Conservation (phyloP, 2,329 filamentous ascomycete species). For the Phoma sp. region DNA sequence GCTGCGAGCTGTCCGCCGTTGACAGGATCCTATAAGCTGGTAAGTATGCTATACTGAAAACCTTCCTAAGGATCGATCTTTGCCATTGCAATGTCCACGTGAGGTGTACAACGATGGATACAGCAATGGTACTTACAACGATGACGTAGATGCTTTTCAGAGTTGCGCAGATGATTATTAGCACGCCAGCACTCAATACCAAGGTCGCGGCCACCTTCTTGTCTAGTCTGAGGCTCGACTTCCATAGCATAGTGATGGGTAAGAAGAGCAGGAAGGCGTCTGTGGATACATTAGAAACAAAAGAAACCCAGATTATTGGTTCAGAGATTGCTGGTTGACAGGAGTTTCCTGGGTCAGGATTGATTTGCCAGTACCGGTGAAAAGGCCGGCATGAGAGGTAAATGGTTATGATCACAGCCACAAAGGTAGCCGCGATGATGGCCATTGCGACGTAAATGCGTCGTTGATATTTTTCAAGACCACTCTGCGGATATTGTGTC, state of each 20-base stretch:
- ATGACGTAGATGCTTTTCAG: constrained; percentile 61
- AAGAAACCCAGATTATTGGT: constrained; percentile 30
- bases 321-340: constrained; percentile 21
- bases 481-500: constrained; percentile 6
- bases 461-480: constrained; percentile 14
- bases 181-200: constrained; percentile 63
- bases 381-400: constrained; percentile 62
- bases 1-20: constrained; percentile 52
- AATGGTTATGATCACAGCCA: constrained; percentile 58
- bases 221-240: constrained; percentile 53
- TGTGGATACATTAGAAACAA: constrained; percentile 59
- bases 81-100: no score
- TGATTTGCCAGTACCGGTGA: constrained; percentile 64
- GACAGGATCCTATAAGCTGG: constrained; percentile 36
- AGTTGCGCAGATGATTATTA: constrained; percentile 63
- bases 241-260: constrained; percentile 63
- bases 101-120: not conserved
- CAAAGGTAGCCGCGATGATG: constrained; percentile 57
- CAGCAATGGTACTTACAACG: constrained; percentile 24
- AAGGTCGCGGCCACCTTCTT: constrained; percentile 62
- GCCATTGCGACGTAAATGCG: constrained; percentile 57
- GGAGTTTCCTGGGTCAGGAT: constrained; percentile 59
- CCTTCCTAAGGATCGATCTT: no score
- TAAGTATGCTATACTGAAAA: not conserved
- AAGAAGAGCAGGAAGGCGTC: constrained; percentile 66